These are phyloP conservation scores for Smallanthus sonchifolius DNA, from an alignment of 129 eudicot genomes.

Conservation along the genomic window DNA sequence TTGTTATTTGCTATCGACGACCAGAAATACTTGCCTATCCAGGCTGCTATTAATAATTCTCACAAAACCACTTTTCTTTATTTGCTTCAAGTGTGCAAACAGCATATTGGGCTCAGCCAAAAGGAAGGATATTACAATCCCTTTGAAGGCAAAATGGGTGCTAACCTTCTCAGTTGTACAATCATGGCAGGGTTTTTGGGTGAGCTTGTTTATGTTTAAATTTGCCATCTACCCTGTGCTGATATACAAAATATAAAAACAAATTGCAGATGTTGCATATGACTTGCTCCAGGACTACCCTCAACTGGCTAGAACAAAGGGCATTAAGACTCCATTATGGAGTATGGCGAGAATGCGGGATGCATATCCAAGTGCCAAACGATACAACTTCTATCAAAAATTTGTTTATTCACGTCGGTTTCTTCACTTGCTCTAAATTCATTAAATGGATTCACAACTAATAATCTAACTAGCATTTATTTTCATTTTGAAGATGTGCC, in stretches of 20 bases:
- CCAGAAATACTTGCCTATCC: not conserved
- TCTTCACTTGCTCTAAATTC: not conserved
- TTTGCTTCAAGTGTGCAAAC: conserved; percentile 1
- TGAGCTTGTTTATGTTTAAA: not conserved
- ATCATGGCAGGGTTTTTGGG: conserved; percentile 3
- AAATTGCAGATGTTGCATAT: conserved; percentile 23
- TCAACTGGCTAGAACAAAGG: conserved; percentile 11
- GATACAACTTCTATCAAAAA: too few species aligned
- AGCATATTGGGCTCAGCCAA: not conserved
- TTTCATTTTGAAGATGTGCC: conserved; percentile 22
- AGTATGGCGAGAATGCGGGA: conserved; percentile 4
- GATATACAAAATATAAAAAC: too few species aligned
- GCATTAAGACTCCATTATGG: not conserved
- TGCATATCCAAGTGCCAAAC: not conserved
- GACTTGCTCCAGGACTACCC: conserved; percentile 23
- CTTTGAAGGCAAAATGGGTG: conserved; percentile 15
- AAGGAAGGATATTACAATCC: conserved; percentile 3
- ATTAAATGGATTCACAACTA: not conserved
- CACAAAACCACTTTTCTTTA: conserved; percentile 4
- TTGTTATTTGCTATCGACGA: conserved; percentile 5
- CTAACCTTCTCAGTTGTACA: not conserved
- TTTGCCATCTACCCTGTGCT: too few species aligned
- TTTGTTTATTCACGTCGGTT: conserved; percentile 22
- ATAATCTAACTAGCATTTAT: not conserved
- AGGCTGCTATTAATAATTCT: conserved; percentile 8